Conservation (phyloP, 2,329 filamentous ascomycete genomes). For the Catunica adiposa region DNA sequence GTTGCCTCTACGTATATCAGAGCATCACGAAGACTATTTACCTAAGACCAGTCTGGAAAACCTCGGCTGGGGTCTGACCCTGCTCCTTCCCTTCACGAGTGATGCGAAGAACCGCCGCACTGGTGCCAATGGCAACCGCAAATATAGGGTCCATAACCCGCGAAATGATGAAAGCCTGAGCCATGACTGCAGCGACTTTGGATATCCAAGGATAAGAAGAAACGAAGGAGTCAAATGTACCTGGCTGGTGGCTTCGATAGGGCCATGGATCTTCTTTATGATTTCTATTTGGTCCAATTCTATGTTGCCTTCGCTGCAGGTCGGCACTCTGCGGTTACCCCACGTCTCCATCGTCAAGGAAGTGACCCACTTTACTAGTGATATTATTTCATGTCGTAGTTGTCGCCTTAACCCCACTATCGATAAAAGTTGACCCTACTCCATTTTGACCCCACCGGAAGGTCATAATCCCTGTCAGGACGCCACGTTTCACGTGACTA, state of each 20-base stretch:
- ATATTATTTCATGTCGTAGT: no score
- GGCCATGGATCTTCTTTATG: neutral
- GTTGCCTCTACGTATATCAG: neutral
- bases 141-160: constrained; percentile 42
- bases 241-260: neutral
- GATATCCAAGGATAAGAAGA: neutral
- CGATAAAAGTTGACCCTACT: neutral
- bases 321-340: neutral
- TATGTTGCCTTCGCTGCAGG: neutral
- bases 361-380: neutral
- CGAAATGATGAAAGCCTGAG: constrained; percentile 44
- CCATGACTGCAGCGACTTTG: constrained; percentile 11
- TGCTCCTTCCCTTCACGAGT: constrained; percentile 44
- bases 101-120: constrained; percentile 39
- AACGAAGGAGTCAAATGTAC: neutral
- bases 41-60: constrained; percentile 30
- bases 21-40: constrained; percentile 16
- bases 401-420: neutral
- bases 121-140: constrained; percentile 37
- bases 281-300: neutral
- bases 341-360: no score
- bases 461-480: neutral
- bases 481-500: constrained; percentile 22
- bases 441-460: neutral
- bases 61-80: constrained; percentile 35